Evolutionary conservation across 2,329 filamentous ascomycete genomes (phyloP), one percentile per base, ranked within the genome.

Genomic region (Colletotrichum incanum): DNA sequence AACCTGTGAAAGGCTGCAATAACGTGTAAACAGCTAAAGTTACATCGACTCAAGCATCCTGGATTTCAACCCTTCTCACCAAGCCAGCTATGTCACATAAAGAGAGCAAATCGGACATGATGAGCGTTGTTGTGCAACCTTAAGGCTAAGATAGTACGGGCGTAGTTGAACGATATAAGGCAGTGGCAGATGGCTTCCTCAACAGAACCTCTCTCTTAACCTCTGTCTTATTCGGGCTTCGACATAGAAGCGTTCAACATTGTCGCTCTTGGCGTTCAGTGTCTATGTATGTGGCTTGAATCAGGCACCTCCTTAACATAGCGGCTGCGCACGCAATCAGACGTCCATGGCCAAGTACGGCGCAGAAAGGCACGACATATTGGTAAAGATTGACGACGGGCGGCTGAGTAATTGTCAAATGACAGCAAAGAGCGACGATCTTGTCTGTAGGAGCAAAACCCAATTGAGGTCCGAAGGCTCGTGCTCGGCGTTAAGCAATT

Each of bases 401-500:
- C 14, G 14, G 59, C 20, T 26, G 28, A 37, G 59, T 49, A 23
- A 26, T 61, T 34, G 16, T n/a, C 14, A 61, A 43, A 23, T 11
- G 9, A 20, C 12, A 5, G 26, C 7, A 23, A 49, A 5, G 8
- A 14, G 5, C 7, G 43, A 43, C 11, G 5, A 45, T 39, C n/a
- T 37, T 31, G 11, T 23, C 23, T 23, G 8, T 31, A 8, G 16
- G 58, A 49, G 55, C 49, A 68, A 66, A 60, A 60, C 41, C 65
- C 60, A 37, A 43, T 64, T 68, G n/a, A 58, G 14, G 18, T 18
- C 56, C 43, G 28, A 61, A 43, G 39, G 31, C 52, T 65, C 26
- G 54, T 55, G n/a, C 2, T 64, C 61, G 61, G 61, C 62, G 37
- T 65, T 65, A 18, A 47, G 62, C 34, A 28, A 37, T 18, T 23